Base-by-base conservation (phyloP, 345 rosid species). In the Abelmoschus esculentus region DNA sequence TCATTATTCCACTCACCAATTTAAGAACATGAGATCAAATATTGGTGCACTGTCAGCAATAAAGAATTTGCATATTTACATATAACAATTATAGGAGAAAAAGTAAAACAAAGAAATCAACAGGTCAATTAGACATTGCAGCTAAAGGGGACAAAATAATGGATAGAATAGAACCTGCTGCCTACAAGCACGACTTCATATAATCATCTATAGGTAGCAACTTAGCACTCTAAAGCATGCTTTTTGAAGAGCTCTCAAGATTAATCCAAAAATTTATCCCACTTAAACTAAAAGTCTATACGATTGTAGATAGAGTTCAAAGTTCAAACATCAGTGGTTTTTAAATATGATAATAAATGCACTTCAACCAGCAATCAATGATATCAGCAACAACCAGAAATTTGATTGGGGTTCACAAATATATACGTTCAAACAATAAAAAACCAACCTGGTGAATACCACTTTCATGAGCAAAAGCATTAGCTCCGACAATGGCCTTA, bases 401-500 rank as follows among this genome's bases (percentile, higher is more conserved):
- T 4, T 14, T 12, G 11, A 12, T 64, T 22, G 68, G 68, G 54
- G 40, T 28, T 28, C 40, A 28, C 22, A 5, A 47, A 46, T 28
- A 66, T 29, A 28, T 7, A 13, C 40, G 26, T 1, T 49, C 22
- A 47, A 66, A 47, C 19, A 8, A 18, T 66, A n/a, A 26, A 28
- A 46, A 34, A 47, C 83, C 50, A 75, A 91, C 98, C 92, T 93
- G 95, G 81, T 89, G 98, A 67, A 91, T 87, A 61, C 98, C 97
- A 72, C 98, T 93, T 76, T 91, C 96, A 81, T 93, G 97, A 57
- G 96, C 96, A 79, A 93, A 93, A 77, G 97, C 98, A 84, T 93
- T 93, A 9, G 87, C 96, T 74, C 98, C 96, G 77, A 93, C 96
- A 72, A 91, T 88, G 50, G 97, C 98, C 80, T 93, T 93, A 80